Percentiles rank a stretch among this genome's conserved stretches.
Evolutionary conservation across 129 eudicot genomes (phyloP).

Genomic region (Helianthus tuberosus): DNA sequence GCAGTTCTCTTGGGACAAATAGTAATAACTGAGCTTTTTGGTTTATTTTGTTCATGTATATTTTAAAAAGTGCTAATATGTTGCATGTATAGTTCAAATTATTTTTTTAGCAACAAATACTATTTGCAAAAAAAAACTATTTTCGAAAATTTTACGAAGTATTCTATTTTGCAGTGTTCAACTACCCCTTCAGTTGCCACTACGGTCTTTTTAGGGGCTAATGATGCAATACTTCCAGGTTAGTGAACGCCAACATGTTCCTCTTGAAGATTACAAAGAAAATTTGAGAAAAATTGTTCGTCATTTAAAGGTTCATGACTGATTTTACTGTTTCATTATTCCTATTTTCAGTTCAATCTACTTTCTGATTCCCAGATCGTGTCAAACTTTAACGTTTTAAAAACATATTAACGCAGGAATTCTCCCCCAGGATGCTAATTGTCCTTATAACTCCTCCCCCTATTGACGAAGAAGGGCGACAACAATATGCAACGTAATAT

Average conservation of each 20-base stretch:
- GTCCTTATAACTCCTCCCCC: slow-evolving; percentile 96
- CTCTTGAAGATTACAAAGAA: slow-evolving; percentile 87
- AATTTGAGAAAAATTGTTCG: slow-evolving; percentile 71
- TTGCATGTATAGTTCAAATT: too few species aligned
- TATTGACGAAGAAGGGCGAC: slow-evolving; percentile 77
- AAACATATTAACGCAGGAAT: slow-evolving; percentile 47
- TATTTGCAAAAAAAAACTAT: too few species aligned
- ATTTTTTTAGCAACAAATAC: too few species aligned
- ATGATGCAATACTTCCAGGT: too few species aligned
- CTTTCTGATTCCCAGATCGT: not conserved
- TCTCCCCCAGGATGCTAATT: slow-evolving; percentile 64
- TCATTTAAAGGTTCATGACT: slow-evolving; percentile 67
- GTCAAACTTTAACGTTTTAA: slow-evolving; percentile 14
- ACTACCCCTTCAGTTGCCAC: too few species aligned
- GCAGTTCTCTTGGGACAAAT: too few species aligned
- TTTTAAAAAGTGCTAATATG: too few species aligned
- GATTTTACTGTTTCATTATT: slow-evolving; percentile 3
- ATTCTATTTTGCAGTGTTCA: too few species aligned
- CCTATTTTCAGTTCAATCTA: not conserved
- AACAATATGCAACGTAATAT: slow-evolving; percentile 58
- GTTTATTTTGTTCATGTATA: too few species aligned
- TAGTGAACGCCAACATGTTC: slow-evolving; percentile 73
- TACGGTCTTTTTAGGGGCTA: too few species aligned
- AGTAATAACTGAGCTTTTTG: too few species aligned
- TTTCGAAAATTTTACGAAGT: too few species aligned